Evolutionary conservation across 306 rosid species (phyloP), one percentile per base, ranked within the genome.

Genomic region (Betula pendula): DNA sequence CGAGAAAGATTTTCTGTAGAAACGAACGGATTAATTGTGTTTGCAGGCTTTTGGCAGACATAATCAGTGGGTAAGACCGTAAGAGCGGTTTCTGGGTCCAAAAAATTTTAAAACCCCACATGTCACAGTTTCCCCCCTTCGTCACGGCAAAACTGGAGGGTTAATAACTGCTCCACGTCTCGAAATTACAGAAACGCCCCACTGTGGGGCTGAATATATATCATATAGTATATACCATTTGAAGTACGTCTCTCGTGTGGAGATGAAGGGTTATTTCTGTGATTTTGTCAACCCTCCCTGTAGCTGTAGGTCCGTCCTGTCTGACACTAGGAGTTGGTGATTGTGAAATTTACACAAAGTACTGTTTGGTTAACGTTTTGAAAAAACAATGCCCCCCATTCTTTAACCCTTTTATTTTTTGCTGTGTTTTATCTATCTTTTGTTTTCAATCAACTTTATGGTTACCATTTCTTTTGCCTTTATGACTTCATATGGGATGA

Each of bases 81-180:
- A 76, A 42, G 70, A 77, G 83, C 38, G 12, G 49, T 74, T 88
- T 75, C 77, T 47, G 72, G 75, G 72, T 81, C 77, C 72, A 77
- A 74, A 75, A 74, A 75, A 45, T 80, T 84, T 75, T 84, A 69
- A 86, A 68, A 74, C 76, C 58, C 73, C 75, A 44, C 47, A 69
- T 66, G 83, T 66, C 66, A 17, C 42, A 65, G 72, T 48, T 35
- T 20, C 80, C 76, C 62, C 95, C 95, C 74, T 63, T 67, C 81
- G 77, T 92, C 89, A 78, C 90, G 97, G 97, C 97, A 78, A 77
- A 83, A 90, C 77, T 82, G 83, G 86, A 75, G 95, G 84, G 74
- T 31, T 45, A 42, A 42, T 45, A 42, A 42, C 59, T 40, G 47
- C 74, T 75, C 75, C 45, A 8, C 69, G 44, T 53, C 13, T 38